Percentiles rank a stretch among this genome's conserved stretches.
Evolutionary conservation across 768 basidiomycete genomes (phyloP).

Genomic region (Russula sp.): DNA sequence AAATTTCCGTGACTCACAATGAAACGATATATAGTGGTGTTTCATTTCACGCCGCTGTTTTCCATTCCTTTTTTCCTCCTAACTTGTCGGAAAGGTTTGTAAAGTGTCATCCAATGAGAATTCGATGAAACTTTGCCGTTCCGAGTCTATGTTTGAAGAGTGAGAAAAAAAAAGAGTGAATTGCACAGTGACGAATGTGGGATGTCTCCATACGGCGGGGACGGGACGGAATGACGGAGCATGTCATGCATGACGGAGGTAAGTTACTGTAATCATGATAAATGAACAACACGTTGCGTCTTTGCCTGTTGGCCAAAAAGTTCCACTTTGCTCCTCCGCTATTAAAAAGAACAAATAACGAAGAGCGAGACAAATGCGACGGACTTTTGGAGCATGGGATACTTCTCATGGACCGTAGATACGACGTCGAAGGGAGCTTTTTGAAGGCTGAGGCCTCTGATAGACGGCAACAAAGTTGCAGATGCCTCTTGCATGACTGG

Average conservation of each 20-base stretch:
- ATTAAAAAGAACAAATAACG: constrained; percentile 37
- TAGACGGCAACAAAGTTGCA: neutral
- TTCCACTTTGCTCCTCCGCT: constrained; percentile 33
- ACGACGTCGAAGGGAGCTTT: neutral
- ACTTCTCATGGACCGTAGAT: constrained; percentile 18
- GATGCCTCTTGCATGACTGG: neutral
- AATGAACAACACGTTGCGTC: constrained; percentile 3
- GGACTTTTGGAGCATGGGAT: constrained; percentile 32
- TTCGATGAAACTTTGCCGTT: neutral
- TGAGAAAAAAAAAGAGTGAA: no score
- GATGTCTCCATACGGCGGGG: constrained; percentile 35
- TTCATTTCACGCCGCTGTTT: constrained; percentile 21
- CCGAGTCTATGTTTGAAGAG: no score
- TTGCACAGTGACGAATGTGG: neutral
- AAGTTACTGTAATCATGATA: no score
- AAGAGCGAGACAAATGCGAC: constrained; percentile 37
- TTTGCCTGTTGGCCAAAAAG: constrained; percentile 40
- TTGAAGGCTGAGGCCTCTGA: neutral
- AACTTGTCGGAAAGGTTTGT: neutral
- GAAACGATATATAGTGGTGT: neutral
- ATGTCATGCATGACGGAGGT: neutral
- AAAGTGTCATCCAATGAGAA: neutral
- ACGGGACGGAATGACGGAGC: neutral
- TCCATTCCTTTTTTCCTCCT: constrained; percentile 20
- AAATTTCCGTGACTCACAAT: neutral